Base-by-base conservation (phyloP, 2,329 filamentous ascomycete species). In the Clonostachys chloroleuca region DNA sequence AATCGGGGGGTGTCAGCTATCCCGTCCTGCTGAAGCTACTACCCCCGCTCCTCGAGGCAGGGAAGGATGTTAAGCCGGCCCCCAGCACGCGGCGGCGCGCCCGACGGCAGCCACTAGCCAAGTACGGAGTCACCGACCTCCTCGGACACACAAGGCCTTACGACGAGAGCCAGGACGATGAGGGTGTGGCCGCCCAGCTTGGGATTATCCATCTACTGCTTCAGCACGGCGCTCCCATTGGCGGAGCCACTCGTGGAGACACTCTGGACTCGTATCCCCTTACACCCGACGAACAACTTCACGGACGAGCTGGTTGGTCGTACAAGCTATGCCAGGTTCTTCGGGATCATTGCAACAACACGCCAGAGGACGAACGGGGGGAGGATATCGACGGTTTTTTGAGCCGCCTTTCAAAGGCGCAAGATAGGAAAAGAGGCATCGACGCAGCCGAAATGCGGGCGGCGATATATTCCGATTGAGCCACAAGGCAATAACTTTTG, bases 321-420 rank as follows among this genome's bases (percentile, higher is more conserved):
- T 10, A 42, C 40, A 5, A 42, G 40, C 16, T 42, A n/a, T 10
- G 4, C 10, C 12, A 24, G 16, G 16, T 42, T 20, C 40, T 42
- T 20, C 13, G 14, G 3, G 2, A 4, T 34, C 39, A 49, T 44
- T 18, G 39, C n/a, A 13, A 30, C 17, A 41, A 55, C 47, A 12
- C 45, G 40, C 40, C 4, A 42, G 44, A 57, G 54, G 42, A 39
- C 47, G 13, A 20, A 39, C 42, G 53, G 3, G 40, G 40, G 24
- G 20, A 42, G 40, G 40, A 42, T 20, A 20, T 42, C 12, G 3
- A 24, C 2, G 40, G 2, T 4, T 42, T 42, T 24, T 24, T 42
- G 20, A 42, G 16, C 40, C 40, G 17, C 40, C 13, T 4, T 42
- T 42, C n/a, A 39, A 4, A 13, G 40, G 40, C 7, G 20, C 16